Conservation (phyloP, 208 protist species). For the Leishmania martiniquensis region DNA sequence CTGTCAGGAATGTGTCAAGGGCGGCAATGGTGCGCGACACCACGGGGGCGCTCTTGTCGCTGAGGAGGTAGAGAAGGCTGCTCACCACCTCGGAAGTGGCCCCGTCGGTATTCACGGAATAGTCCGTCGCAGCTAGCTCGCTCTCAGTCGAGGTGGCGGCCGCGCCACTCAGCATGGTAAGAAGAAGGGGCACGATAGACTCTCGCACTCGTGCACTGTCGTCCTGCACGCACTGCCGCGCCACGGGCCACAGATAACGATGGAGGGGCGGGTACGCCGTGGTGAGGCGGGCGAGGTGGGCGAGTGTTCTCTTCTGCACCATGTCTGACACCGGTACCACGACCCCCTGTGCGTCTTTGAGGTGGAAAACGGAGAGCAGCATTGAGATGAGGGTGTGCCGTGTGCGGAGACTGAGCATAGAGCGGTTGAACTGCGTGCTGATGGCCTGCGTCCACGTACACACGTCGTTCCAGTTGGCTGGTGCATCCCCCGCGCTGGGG, state of each 20-base stretch:
- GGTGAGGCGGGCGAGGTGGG: slow-evolving; percentile 59
- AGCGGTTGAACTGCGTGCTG: slow-evolving; percentile 37
- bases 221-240: slow-evolving; percentile 64
- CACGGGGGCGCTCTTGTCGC: slow-evolving; percentile 71
- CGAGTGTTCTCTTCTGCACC: slow-evolving; percentile 54
- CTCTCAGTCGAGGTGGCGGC: slow-evolving; percentile 7
- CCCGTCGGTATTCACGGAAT: background rate
- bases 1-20: slow-evolving; percentile 73
- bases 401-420: slow-evolving; percentile 52
- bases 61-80: slow-evolving; percentile 73
- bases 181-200: slow-evolving; percentile 73
- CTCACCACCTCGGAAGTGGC: slow-evolving; percentile 59
- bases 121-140: background rate
- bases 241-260: slow-evolving; percentile 72
- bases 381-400: slow-evolving; percentile 55
- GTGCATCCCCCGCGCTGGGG: background rate
- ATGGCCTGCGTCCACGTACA: slow-evolving; percentile 44
- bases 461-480: slow-evolving; percentile 31
- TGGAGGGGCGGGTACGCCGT: slow-evolving; percentile 58
- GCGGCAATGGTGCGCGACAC: slow-evolving; percentile 70
- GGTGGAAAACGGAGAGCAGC: slow-evolving; percentile 73
- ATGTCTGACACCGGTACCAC: slow-evolving; percentile 39
- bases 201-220: slow-evolving; percentile 78
- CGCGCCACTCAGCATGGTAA: slow-evolving; percentile 52
- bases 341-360: slow-evolving; percentile 45